Conservation (phyloP, 345 rosid genomes). For the Durio zibethinus region DNA sequence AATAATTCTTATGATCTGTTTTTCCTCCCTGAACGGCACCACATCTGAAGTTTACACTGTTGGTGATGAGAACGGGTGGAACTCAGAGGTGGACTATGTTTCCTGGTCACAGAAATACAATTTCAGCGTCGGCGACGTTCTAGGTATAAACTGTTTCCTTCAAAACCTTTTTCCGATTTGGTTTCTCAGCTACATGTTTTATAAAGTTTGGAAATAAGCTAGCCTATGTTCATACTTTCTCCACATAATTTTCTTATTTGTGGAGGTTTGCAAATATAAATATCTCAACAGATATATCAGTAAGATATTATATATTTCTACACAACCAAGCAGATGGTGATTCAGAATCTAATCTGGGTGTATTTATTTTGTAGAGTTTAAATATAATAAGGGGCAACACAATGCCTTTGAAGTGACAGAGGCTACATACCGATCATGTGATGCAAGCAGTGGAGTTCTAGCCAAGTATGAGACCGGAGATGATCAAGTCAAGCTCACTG, state of each 20-base stretch:
- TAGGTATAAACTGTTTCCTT: slow-evolving; percentile 29
- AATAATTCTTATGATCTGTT: not conserved
- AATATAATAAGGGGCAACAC: slow-evolving; percentile 44
- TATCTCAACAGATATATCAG: not conserved
- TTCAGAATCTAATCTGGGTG: not conserved
- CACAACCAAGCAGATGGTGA: not conserved
- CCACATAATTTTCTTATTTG: not conserved
- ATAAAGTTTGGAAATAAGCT: not conserved
- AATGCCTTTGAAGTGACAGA: slow-evolving; percentile 43
- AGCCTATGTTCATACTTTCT: not conserved
- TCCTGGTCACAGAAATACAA: slow-evolving; percentile 44
- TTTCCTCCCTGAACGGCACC: slow-evolving; percentile 14
- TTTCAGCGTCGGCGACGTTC: slow-evolving; percentile 47
- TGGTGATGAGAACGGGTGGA: slow-evolving; percentile 44
- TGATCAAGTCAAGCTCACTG: slow-evolving; percentile 33
- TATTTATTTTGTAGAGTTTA: slow-evolving; percentile 35
- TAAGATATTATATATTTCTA: not conserved
- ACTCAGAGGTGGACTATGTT: slow-evolving; percentile 26
- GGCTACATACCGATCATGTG: slow-evolving; percentile 37
- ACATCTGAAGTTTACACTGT: slow-evolving; percentile 38
- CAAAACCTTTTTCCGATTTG: not conserved
- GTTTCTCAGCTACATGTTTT: not conserved
- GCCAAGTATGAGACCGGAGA: slow-evolving; percentile 43
- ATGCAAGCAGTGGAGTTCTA: slow-evolving; percentile 43
- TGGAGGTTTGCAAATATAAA: not conserved